Base-by-base conservation (phyloP, 2,329 filamentous ascomycete genomes). In the Hirsutella rhossiliensis region DNA sequence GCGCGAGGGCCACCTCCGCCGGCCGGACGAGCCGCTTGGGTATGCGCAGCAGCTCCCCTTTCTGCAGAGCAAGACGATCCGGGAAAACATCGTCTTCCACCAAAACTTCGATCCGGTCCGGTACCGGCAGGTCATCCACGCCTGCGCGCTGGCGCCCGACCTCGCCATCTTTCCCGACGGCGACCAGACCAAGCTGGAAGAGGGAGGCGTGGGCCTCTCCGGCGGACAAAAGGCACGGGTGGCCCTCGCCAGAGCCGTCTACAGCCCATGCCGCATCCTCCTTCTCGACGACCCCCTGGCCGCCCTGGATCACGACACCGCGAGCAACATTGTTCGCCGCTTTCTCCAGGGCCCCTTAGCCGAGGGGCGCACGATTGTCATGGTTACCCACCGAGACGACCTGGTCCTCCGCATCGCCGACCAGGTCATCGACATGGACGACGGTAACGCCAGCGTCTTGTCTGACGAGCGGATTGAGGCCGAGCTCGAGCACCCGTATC, bases 331-430 rank as follows among this genome's bases (percentile, higher is more conserved):
- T 59, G 53, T 95, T 72, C 75, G 64, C 49, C 76, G 67, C 60
- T 73, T 66, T 51, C 68, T 87, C 42, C 70, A 73, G 18, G 74
- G 75, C 0, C 67, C 81, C 0, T 73, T 83, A 0, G 65, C 73
- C 11, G 73, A 78, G 44, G 73, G 69, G 7, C 73, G 85, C 6
- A 85, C 83, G 0, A 80, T 86, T 0, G 75, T 92, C n/a, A 76
- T 88, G 37, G 85, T 90, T 40, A 88, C 87, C 0, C 84, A 88
- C 57, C 73, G 81, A 32, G 81, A 89, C n/a, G 82, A 89, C 48
- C 66, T 95, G 11, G 85, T 87, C 47, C 73, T 78, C 18, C 70
- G 75, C n/a, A 68, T 88, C 38, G 85, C 87, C 2, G 69, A 80
- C 41, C 84, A 92, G 54, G 73, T 87, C 15, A 64, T 95, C 11